Base-by-base conservation (phyloP, 192 early-diverging fungal species). In the Backusella circina region DNA sequence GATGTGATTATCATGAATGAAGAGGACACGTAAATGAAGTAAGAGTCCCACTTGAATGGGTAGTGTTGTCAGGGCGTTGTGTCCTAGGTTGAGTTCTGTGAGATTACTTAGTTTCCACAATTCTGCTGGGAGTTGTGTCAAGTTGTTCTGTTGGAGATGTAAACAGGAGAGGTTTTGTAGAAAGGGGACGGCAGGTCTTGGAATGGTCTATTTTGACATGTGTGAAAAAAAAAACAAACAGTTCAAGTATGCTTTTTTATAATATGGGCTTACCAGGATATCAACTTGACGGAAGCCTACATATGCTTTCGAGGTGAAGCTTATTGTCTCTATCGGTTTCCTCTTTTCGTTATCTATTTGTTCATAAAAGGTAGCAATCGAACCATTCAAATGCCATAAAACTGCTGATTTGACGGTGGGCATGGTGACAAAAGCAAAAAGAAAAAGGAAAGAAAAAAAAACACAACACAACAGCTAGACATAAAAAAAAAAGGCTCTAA, bases 1-100 rank as follows among this genome's bases (percentile, higher is more conserved):
- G 3, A 85, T 35, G 36, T 73, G 31, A 41, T 85, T 85, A 67
- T 72, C 74, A 38, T 80, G 81, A 3, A 85, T 23, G 67, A 72
- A 75, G 1, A 85, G 54, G 61, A 74, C 77, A 9, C 71, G 76
- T 21, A 85, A 50, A 8, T 76, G 65, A 15, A 50, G 36, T 3
- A 83, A 44, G 9, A 65, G 28, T 13, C 76, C 78, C 30, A 85
- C 66, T 13, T 80, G 69, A 44, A 74, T 57, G 16, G 84, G 79
- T 2, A 85, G 36, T n/a, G 18, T 26, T 21, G n/a, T 51, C 6
- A 85, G 36, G 33, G 69, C 7, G 36, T 85, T 85, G 23, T 65
- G 72, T 12, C 77, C 79, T 15, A 85, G 9, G 71, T 83, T 80
- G 1, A 85, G 71, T 67, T 82, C 78, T 65, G 65, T 41, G 10